Evolutionary conservation across 2,329 filamentous ascomycete genomes (phyloP), one percentile per base, ranked within the genome.

Genomic region (Hymenoscyphus occultus): DNA sequence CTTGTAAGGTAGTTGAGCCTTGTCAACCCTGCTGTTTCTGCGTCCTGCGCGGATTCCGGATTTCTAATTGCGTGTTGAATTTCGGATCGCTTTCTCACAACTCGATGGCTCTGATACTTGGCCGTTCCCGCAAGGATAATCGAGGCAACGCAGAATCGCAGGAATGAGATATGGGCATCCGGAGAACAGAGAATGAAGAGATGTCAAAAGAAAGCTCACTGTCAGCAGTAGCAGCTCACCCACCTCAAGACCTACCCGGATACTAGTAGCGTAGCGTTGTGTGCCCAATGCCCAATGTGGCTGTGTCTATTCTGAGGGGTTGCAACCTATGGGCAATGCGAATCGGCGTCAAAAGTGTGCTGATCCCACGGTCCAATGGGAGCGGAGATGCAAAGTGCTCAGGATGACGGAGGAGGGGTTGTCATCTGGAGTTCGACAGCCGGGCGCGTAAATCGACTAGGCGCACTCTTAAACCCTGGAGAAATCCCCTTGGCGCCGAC

Each of bases 271-370:
- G 56, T 58, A 51, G 65, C 32, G 56, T 45, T 35, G 35, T 4
- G 5, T 7, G 35, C 3, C 6, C 35, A 35, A 35, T 7, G 45
- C 19, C 7, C 45, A 22, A 60, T 65, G 64, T 68, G 68, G 67
- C 69, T 69, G 71, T 67, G 66, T 69, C 71, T 73, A 73, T 73
- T 71, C 64, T 68, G 60, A 51, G 68, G 62, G 60, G 31, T 51
- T 54, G 64, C 60, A 65, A 32, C 64, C 32, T 61, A 40, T 59
- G 9, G 7, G n/a, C 6, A 9, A n/a, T 45, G 42, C 42, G 42
- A 45, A n/a, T n/a, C 42, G 42, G 42, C 42, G 42, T 45, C 42
- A 45, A 19, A n/a, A n/a, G 16, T 16, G 42, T 45, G 42, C 42
- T 45, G 42, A n/a, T 45, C 2, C n/a, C n/a, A n/a, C 16, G 16